Evolutionary conservation across 495 filamentous ascomycete species (phyloP), one percentile per base, ranked within the genome.

Genomic region (Penicillium bovifimosum): DNA sequence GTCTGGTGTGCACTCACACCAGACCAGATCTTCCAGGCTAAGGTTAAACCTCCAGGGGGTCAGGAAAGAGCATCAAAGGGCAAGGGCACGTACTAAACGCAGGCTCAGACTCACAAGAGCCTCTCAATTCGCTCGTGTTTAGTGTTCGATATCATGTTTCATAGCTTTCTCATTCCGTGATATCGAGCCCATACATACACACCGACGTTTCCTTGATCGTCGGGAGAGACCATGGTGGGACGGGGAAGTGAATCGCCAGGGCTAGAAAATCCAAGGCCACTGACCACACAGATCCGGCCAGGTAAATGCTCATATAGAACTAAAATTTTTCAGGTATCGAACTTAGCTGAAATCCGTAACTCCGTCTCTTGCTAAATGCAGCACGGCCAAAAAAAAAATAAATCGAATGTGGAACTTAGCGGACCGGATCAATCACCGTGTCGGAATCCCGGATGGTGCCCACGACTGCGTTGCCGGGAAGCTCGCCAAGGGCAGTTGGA

Each of bases 321-420:
- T 63, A 65, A 60, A 69, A 65, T 48, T 67, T 60, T 60, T 54
- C 27, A 34, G 68, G 63, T 59, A 67, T 70, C 71, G 66, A 68
- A 75, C 72, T 75, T 75, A 75, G 72, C 72, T 75, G 71, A 63
- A 61, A 51, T 62, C 52, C 61, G 53, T 57, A 42, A 47, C 24
- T 58, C 52, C 57, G 17, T 55, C 52, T 20, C 32, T 52, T 48
- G 46, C 34, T 36, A 39, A 31, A 39, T 18, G 34, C 46, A 36
- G n/a, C 28, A 26, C 18, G 38, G 20, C 4, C 9, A 41, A 46
- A 29, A 46, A 47, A 52, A 35, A 29, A 27, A 34, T 24, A 31
- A 24, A n/a, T n/a, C n/a, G n/a, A n/a, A n/a, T n/a, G n/a, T n/a
- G n/a, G n/a, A 36, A 31, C 32, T 50, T 67, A 73, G 50, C 68